Percentiles rank a stretch among this genome's conserved stretches.
Evolutionary conservation across 1,139 yeast genomes (phyloP).

Genomic region (Zygoascus meyerae): DNA sequence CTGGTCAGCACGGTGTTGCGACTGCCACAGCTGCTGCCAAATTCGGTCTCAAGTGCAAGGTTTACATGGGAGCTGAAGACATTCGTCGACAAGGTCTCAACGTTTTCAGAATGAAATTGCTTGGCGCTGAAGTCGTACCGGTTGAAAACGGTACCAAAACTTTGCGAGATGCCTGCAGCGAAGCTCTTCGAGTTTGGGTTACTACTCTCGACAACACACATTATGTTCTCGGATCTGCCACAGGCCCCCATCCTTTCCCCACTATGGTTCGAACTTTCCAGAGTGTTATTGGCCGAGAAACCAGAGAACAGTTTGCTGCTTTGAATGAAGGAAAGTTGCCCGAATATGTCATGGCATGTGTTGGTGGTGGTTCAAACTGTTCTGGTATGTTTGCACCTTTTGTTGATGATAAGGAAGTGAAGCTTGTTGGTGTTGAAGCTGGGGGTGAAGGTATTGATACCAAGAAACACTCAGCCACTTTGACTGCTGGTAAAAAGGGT

Average conservation of each 20-base stretch:
- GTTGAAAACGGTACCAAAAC: conserved; percentile 95
- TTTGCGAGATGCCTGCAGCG: conserved; percentile 94
- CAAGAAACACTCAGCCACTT: conserved; percentile 82
- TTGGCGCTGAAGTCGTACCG: conserved; percentile 92
- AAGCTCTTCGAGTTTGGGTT: conserved; percentile 95
- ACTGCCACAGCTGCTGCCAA: conserved; percentile 99
- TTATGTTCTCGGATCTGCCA: conserved; percentile 95
- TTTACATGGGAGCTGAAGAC: conserved; percentile 99
- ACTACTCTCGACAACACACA: conserved; percentile 80
- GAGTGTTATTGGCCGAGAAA: conserved; percentile 91
- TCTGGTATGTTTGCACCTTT: conserved; percentile 95
- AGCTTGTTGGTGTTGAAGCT: conserved; percentile 91
- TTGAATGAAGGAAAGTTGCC: conserved; percentile 79
- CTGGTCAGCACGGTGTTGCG: conserved; percentile 99
- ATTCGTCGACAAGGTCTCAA: conserved; percentile 97
- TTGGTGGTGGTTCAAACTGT: conserved; percentile 98
- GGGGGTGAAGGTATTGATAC: conserved; percentile 97
- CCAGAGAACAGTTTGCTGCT: conserved; percentile 80
- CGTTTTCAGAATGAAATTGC: conserved; percentile 92
- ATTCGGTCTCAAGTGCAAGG: conserved; percentile 92
- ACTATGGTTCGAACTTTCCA: conserved; percentile 97
- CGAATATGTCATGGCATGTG: conserved; percentile 94
- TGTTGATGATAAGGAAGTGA: conserved; percentile 70
- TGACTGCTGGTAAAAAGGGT: conserved; percentile 90
- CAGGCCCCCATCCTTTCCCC: conserved; percentile 99